Evolutionary conservation across 1,284 basidiomycete genomes (phyloP).

Genomic region (Irpex sp.): DNA sequence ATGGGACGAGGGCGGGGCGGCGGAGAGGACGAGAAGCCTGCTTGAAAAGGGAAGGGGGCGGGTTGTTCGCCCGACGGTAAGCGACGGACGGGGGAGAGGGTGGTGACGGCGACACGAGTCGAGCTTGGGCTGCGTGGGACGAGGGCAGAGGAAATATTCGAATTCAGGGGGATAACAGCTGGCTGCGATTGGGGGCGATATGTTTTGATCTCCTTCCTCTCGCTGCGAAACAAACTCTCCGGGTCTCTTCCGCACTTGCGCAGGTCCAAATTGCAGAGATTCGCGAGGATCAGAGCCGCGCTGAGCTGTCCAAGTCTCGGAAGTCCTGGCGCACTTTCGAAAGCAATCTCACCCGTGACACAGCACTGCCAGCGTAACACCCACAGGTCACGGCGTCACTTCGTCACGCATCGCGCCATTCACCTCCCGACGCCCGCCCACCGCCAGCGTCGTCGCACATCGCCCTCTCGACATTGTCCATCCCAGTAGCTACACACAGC

Average conservation of each 20-base stretch:
- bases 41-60: neutral
- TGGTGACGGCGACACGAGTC: neutral
- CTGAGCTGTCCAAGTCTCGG: conserved; percentile 1
- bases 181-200: neutral
- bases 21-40: neutral
- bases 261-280: neutral
- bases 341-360: neutral
- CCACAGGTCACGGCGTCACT: neutral
- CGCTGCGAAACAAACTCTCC: neutral
- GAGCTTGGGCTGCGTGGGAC: conserved; percentile 1
- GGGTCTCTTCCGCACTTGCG: neutral
- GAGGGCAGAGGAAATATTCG: neutral
- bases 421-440: neutral
- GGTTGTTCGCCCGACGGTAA: neutral
- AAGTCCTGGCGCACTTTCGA: neutral
- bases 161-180: neutral
- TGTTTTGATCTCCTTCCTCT: neutral
- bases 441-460: neutral
- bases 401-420: neutral
- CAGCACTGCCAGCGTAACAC: neutral
- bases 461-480: neutral
- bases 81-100: neutral
- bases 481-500: neutral
- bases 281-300: neutral
- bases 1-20: neutral